A percentile compares a stretch with the other conserved stretches of the same genome.
Evolutionary conservation across 2,329 filamentous ascomycete species (phyloP).

Genomic region (Aspergillus sp.): DNA sequence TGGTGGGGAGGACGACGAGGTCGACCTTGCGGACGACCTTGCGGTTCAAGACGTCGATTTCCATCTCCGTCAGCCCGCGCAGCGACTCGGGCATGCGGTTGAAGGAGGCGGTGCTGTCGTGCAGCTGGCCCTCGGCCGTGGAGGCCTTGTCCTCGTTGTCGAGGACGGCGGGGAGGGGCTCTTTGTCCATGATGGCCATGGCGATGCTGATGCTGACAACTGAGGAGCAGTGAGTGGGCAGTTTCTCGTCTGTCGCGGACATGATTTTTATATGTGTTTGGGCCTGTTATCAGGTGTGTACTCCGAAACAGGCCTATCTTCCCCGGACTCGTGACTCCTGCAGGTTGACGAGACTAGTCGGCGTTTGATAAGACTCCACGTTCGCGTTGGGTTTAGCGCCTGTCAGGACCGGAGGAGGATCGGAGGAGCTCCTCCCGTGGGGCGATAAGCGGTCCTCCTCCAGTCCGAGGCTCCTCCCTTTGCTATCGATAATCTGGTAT

Average conservation of each 20-base stretch:
- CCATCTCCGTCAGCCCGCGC: conserved; percentile 27
- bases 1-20: conserved; percentile 34
- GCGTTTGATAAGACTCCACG: background rate
- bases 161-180: conserved; percentile 1
- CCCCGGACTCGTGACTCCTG: background rate
- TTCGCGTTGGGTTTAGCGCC: background rate
- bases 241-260: background rate
- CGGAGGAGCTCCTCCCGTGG: conserved; percentile 26
- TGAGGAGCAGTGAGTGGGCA: background rate
- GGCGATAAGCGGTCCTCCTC: background rate
- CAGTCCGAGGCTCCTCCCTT: background rate
- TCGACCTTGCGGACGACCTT: conserved; percentile 38
- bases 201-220: background rate
- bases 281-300: conserved; percentile 1
- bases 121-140: conserved; percentile 30
- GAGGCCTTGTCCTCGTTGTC: conserved; percentile 25
- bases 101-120: conserved; percentile 15
- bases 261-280: background rate
- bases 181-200: conserved; percentile 26
- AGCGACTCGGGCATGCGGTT: conserved; percentile 33
- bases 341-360: conserved; percentile 1
- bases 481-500: too few species aligned
- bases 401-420: background rate
- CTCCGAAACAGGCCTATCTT: conserved; percentile 1
- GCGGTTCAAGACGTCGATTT: conserved; percentile 28